These are phyloP conservation scores for Nematodospora anomalae DNA, from an alignment of 1,139 yeast species.

Conservation along the genomic window DNA sequence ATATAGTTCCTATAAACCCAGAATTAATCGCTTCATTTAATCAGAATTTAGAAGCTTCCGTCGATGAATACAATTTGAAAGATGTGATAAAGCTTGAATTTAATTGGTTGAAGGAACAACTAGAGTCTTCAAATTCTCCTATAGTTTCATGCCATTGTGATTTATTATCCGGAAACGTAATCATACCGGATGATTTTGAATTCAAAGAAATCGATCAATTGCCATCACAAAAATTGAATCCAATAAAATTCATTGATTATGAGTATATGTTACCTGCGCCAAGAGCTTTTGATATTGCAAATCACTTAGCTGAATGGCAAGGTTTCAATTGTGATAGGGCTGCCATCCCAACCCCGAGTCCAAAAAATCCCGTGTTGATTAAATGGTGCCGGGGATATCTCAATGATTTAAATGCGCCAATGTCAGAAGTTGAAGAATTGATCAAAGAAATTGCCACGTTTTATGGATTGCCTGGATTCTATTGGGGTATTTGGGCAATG, in stretches of 20 bases:
- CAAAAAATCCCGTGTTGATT: slow-evolving; percentile 45
- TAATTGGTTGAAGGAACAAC: slow-evolving; percentile 48
- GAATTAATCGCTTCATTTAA: slow-evolving; percentile 44
- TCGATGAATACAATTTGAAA: slow-evolving; percentile 32
- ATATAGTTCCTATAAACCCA: slow-evolving; percentile 52
- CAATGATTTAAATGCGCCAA: slow-evolving; percentile 28
- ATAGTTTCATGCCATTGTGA: slow-evolving; percentile 71
- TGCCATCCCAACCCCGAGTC: slow-evolving; percentile 56
- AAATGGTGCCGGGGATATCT: slow-evolving; percentile 57
- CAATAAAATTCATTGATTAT: slow-evolving; percentile 71
- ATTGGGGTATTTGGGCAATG: slow-evolving; percentile 86
- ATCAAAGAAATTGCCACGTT: slow-evolving; percentile 58
- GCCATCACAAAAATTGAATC: slow-evolving; percentile 37
- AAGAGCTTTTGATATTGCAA: slow-evolving; percentile 80
- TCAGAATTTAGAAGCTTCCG: slow-evolving; percentile 27
- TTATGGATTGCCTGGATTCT: slow-evolving; percentile 81
- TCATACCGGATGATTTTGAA: slow-evolving; percentile 48
- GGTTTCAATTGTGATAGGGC: slow-evolving; percentile 71
- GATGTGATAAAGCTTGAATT: slow-evolving; percentile 50
- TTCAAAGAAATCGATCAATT: slow-evolving; percentile 16
- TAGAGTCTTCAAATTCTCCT: slow-evolving; percentile 48
- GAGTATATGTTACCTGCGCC: slow-evolving; percentile 83
- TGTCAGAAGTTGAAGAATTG: slow-evolving; percentile 29
- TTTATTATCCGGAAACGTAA: slow-evolving; percentile 68
- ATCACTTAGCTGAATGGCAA: slow-evolving; percentile 86